Percentiles rank a stretch among this genome's conserved stretches.
Evolutionary conservation across 2,329 filamentous ascomycete genomes (phyloP).

Genomic region (Knufia petricola): DNA sequence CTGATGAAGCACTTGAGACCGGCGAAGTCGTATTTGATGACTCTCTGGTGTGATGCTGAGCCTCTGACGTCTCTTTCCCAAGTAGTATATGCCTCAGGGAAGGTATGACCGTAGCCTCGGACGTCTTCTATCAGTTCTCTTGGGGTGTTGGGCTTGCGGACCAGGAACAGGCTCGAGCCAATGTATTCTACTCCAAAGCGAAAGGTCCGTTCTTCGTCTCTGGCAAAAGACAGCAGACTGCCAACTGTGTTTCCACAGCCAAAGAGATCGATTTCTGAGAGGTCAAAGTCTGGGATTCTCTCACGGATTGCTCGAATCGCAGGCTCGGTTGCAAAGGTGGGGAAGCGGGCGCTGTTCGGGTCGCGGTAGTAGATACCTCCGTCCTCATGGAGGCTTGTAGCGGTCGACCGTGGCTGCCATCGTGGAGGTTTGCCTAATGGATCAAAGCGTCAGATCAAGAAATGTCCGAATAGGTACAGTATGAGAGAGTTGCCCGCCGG

Average conservation of each 20-base stretch:
- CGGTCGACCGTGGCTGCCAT: too few species aligned
- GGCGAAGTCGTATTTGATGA: slow-evolving; percentile 51
- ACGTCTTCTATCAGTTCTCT: slow-evolving; percentile 48
- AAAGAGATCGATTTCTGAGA: slow-evolving; percentile 42
- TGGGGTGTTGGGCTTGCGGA: slow-evolving; percentile 36
- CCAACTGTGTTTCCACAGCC: slow-evolving; percentile 46
- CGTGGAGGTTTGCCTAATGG: too few species aligned
- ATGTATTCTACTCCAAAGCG: slow-evolving; percentile 50
- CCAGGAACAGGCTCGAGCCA: slow-evolving; percentile 50
- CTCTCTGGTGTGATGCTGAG: slow-evolving; percentile 53
- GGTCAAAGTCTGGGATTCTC: slow-evolving; percentile 29
- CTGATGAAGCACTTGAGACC: slow-evolving; percentile 44
- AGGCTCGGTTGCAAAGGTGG: slow-evolving; percentile 15
- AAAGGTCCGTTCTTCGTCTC: slow-evolving; percentile 40
- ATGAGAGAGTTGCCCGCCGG: too few species aligned
- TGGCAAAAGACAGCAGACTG: slow-evolving; percentile 38
- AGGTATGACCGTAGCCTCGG: slow-evolving; percentile 54
- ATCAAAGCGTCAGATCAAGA: too few species aligned
- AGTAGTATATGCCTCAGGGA: slow-evolving; percentile 56
- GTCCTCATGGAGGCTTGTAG: background rate
- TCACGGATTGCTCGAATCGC: slow-evolving; percentile 22
- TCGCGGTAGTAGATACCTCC: background rate
- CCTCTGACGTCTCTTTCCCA: slow-evolving; percentile 48
- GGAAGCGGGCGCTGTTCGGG: background rate
- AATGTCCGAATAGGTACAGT: too few species aligned